Conservation (phyloP, 495 filamentous ascomycete genomes). For the Diplogelasinospora grovesii region DNA sequence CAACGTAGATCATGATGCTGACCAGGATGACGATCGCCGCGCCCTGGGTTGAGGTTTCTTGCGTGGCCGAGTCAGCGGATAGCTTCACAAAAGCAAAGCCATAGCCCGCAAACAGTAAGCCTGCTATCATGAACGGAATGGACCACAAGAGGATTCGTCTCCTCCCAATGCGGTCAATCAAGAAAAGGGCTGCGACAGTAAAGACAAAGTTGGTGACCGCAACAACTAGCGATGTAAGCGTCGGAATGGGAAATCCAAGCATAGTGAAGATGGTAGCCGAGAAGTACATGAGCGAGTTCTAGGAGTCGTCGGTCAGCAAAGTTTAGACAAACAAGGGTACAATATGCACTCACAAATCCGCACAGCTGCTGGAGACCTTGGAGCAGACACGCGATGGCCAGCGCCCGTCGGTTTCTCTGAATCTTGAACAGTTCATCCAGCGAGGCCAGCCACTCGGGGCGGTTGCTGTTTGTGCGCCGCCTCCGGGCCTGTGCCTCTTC, state of each 20-base stretch:
- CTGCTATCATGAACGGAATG: slow-evolving; percentile 75
- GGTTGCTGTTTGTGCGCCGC: slow-evolving; percentile 18
- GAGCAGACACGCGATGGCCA: slow-evolving; percentile 77
- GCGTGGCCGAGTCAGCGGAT: slow-evolving; percentile 19
- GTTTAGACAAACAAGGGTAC: not conserved
- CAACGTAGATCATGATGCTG: slow-evolving; percentile 75
- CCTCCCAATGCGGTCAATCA: slow-evolving; percentile 77
- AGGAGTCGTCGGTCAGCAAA: slow-evolving; percentile 7
- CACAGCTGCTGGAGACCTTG: slow-evolving; percentile 87
- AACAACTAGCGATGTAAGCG: slow-evolving; percentile 71
- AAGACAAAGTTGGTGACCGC: slow-evolving; percentile 79
- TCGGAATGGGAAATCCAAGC: slow-evolving; percentile 73
- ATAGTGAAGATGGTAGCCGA: slow-evolving; percentile 83
- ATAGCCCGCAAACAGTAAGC: slow-evolving; percentile 58
- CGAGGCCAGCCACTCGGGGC: slow-evolving; percentile 32
- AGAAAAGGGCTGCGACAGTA: slow-evolving; percentile 66
- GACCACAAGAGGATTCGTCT: slow-evolving; percentile 75
- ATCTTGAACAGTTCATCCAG: slow-evolving; percentile 51
- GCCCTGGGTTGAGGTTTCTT: slow-evolving; percentile 14
- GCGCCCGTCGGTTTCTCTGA: slow-evolving; percentile 64
- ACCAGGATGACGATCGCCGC: slow-evolving; percentile 54
- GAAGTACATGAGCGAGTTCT: slow-evolving; percentile 94
- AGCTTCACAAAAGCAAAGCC: slow-evolving; percentile 58
- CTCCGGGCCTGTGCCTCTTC: slow-evolving; percentile 52
- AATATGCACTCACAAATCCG: slow-evolving; percentile 71